Evolutionary conservation across 768 basidiomycete species (phyloP), one percentile per base, ranked within the genome.

Genomic region (Boletus subparvulus): DNA sequence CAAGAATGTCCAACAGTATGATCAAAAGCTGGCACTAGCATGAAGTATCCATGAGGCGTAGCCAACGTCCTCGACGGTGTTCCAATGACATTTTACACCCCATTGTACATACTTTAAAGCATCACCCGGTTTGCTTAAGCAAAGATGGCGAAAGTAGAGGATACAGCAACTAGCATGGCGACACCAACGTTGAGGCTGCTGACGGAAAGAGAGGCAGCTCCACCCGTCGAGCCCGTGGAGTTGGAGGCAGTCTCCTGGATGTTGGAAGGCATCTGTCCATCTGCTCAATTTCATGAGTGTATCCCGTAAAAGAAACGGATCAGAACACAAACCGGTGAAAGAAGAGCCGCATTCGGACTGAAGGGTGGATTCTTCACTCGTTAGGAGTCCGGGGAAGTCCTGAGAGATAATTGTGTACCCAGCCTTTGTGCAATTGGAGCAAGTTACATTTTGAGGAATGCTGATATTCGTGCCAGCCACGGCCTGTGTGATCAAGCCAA

Each of bases 361-460:
- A 4, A 79, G 4, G 2, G 63, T 49, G 8, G 76, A 52, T n/a
- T 69, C 64, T 0, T 67, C 52, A 40, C 62, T 45, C 10, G 73
- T 54, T 13, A 73, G 55, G 6, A 79, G 28, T 16, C 61, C 58
- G 1, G 84, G 80, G 37, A 74, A 66, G 24, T 74, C 67, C 10
- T 70, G 33, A 19, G 65, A 67, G 19, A 77, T 55, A 43, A 81
- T 66, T 40, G 77, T 81, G 68, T 80, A 86, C 1, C 74, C 73
- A 28, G 74, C 78, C 66, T 87, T 83, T 52, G 76, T 53, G 61
- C 85, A 86, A 64, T 79, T 69, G 32, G 82, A 75, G 73, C 85
- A 86, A 12, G 75, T 72, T 8, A 83, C 64, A 44, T 78, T 83
- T 32, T 68, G 63, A 19, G 71, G 60, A 21, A 73, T 45, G 21